Evolutionary conservation across 768 basidiomycete genomes (phyloP).

Genomic region (Candolleomyces efflorescens): DNA sequence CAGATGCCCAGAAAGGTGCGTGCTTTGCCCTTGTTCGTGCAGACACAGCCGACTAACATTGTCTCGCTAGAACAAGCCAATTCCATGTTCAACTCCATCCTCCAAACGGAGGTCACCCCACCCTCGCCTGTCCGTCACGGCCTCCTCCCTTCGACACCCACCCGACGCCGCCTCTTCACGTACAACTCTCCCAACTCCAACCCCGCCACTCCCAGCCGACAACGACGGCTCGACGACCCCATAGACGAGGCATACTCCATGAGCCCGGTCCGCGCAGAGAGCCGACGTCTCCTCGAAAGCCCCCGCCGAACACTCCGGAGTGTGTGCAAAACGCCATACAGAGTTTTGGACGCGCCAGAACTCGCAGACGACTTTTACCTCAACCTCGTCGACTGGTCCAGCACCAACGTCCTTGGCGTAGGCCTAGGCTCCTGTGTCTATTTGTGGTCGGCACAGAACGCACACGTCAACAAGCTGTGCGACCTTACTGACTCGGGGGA

Average conservation of each 20-base stretch:
- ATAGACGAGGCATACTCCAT: constrained; percentile 87
- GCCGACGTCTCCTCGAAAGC: constrained; percentile 76
- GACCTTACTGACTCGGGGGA: constrained; percentile 68
- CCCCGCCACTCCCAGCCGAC: constrained; percentile 50
- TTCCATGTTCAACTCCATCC: constrained; percentile 70
- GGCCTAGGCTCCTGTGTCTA: constrained; percentile 92
- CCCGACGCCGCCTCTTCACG: constrained; percentile 59
- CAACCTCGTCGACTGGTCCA: constrained; percentile 96
- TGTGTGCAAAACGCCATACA: constrained; percentile 93
- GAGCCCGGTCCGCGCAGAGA: constrained; percentile 83
- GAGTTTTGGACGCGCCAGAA: constrained; percentile 95
- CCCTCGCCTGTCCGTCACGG: constrained; percentile 59
- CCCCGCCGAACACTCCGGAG: constrained; percentile 77
- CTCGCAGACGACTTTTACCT: constrained; percentile 98
- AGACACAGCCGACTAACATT: background rate
- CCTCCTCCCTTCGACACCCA: constrained; percentile 45
- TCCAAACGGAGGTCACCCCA: constrained; percentile 76
- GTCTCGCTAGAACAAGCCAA: constrained; percentile 70
- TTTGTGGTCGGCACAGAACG: constrained; percentile 95
- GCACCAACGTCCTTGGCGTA: constrained; percentile 91
- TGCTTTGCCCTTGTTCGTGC: constrained; percentile 2
- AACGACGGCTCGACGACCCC: constrained; percentile 64
- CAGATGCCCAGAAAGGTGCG: constrained; percentile 73
- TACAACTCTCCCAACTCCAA: constrained; percentile 67
- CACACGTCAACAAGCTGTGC: constrained; percentile 87